Evolutionary conservation across 371 early-diverging fungal genomes (phyloP), one percentile per base, ranked within the genome.

Genomic region (Mortierella sp.): DNA sequence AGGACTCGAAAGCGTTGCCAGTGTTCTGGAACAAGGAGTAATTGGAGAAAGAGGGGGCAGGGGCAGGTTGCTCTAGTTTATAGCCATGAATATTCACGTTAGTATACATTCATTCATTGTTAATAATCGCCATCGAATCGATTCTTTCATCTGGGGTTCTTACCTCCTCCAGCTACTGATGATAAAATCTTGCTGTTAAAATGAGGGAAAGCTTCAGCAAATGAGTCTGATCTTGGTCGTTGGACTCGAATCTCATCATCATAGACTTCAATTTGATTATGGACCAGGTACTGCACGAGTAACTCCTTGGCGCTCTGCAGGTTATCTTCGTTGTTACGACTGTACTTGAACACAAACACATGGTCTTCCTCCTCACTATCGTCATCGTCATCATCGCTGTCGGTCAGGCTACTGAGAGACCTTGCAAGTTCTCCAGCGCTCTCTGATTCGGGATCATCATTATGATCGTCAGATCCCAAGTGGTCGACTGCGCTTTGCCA

Each of bases 261-360:
- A 66, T 68, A 83, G 3, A 87, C 66, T 28, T 71, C 66, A 32
- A 89, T 88, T 60, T 88, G 84, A 52, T 87, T 87, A 30, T 84
- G 43, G 24, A 75, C 68, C 45, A 90, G 62, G 62, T 62, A 91
- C 35, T 86, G 87, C 10, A 83, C 68, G 12, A 90, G 71, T 24
- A 84, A 30, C 32, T 84, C 70, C 72, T 87, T 85, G 22, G 86
- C 88, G 26, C 67, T 72, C 45, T 72, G 78, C 4, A 86, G 78
- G 22, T 73, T 69, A 30, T 84, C 78, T 37, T 80, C 81, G 51
- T 74, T 80, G 51, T 84, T 84, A 22, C 81, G 80, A 30, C 83
- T 78, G 66, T 75, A 86, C 62, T 81, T 74, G 73, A 84, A 80
- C 12, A 81, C 65, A 35, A 85, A 84, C 14, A 76, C 51, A 59